Evolutionary conservation across 768 basidiomycete species (phyloP).

Genomic region (Boletus edulis): DNA sequence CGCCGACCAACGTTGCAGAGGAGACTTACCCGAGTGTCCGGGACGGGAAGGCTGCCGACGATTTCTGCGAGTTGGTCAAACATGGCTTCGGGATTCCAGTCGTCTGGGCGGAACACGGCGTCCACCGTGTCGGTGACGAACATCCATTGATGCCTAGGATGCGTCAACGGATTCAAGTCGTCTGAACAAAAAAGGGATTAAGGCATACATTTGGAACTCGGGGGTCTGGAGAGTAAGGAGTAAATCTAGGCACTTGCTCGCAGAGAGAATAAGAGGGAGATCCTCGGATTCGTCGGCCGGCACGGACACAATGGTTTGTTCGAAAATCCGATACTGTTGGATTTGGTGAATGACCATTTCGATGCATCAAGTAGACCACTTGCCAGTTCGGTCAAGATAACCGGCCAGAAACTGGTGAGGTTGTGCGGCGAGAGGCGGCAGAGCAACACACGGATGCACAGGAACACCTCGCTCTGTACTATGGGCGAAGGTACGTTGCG

Average conservation of each 20-base stretch:
- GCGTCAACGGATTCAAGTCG: slow-evolving; percentile 3
- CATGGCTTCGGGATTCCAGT: slow-evolving; percentile 82
- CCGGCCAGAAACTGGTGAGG: slow-evolving; percentile 95
- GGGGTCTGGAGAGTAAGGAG: slow-evolving; percentile 92
- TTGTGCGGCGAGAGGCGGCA: slow-evolving; percentile 91
- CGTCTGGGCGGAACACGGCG: slow-evolving; percentile 83
- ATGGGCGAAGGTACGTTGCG: slow-evolving; percentile 75
- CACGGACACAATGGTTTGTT: slow-evolving; percentile 65
- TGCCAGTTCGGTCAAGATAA: slow-evolving; percentile 89
- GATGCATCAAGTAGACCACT: slow-evolving; percentile 17
- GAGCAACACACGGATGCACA: slow-evolving; percentile 87
- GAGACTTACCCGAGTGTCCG: slow-evolving; percentile 31
- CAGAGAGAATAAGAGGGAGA: slow-evolving; percentile 77
- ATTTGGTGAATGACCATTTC: not conserved
- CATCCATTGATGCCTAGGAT: slow-evolving; percentile 89
- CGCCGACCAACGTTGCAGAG: no score
- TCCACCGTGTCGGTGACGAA: slow-evolving; percentile 98
- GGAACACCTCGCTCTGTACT: slow-evolving; percentile 92
- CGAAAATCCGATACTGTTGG: slow-evolving; percentile 82
- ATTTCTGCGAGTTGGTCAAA: slow-evolving; percentile 89
- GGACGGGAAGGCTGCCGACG: slow-evolving; percentile 60
- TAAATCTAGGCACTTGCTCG: slow-evolving; percentile 92
- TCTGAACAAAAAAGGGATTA: not conserved
- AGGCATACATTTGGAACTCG: slow-evolving; percentile 90
- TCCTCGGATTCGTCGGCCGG: slow-evolving; percentile 86